phyloP scores from a whole-genome alignment of 164 flowering plant genomes.

The Vitis labrusca region DNA sequence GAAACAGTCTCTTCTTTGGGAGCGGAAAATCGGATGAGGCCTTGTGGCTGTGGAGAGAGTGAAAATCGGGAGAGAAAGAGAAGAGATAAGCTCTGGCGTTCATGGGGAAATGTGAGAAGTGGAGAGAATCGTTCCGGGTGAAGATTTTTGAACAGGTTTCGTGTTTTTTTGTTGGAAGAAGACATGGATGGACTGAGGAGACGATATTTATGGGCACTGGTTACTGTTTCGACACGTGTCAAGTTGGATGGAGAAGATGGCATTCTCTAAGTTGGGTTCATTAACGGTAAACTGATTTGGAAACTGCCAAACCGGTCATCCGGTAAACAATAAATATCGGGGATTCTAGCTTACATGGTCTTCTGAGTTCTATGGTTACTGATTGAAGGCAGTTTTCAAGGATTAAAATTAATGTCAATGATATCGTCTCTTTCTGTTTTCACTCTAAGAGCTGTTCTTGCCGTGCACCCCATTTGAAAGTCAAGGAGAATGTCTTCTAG shows the following conservation, averaged over 20 bases:
- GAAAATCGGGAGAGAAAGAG: constrained; percentile 24
- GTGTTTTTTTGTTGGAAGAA: too few species aligned
- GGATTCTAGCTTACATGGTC: too few species aligned
- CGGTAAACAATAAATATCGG: too few species aligned
- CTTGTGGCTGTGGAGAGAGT: constrained; percentile 9
- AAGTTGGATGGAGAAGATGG: neutral
- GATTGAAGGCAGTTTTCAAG: too few species aligned
- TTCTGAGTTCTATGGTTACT: too few species aligned
- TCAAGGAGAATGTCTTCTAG: too few species aligned
- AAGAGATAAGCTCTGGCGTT: constrained; percentile 43
- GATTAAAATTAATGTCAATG: too few species aligned
- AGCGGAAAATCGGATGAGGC: constrained; percentile 3
- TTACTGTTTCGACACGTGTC: constrained; percentile 38
- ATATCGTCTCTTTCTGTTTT: too few species aligned
- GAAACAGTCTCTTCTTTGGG: constrained; percentile 9
- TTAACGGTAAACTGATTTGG: constrained; percentile 14
- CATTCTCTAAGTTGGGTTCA: neutral
- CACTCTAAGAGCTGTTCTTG: too few species aligned
- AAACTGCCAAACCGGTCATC: too few species aligned
- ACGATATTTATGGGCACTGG: constrained; percentile 36
- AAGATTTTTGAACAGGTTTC: neutral
- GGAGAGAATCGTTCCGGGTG: neutral
- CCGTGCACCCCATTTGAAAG: too few species aligned
- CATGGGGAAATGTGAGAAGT: constrained; percentile 39
- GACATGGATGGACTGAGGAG: neutral